Evolutionary conservation across 2,329 filamentous ascomycete genomes (phyloP).

Genomic region (Aspergillus transmontanensis): DNA sequence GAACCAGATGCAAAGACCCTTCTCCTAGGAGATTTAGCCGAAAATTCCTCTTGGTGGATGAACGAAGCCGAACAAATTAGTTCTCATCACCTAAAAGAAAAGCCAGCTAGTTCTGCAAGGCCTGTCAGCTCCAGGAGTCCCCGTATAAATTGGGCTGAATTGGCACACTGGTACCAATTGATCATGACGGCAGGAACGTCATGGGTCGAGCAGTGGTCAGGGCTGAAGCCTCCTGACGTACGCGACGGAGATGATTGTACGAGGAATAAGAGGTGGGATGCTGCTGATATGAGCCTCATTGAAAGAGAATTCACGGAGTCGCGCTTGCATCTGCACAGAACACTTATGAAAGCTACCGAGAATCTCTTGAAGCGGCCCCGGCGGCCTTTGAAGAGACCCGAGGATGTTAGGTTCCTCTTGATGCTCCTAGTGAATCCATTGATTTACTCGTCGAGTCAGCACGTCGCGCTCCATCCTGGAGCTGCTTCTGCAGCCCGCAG

Average conservation of each 20-base stretch:
- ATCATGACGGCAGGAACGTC: constrained; percentile 67
- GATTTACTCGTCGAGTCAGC: constrained; percentile 54
- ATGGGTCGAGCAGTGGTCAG: constrained; percentile 66
- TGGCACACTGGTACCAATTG: constrained; percentile 73
- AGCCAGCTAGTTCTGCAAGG: constrained; percentile 30
- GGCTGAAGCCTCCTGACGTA: constrained; percentile 47
- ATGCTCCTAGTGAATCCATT: constrained; percentile 79
- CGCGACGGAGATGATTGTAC: constrained; percentile 24
- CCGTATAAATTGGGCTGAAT: constrained; percentile 72
- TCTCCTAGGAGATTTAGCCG: constrained; percentile 72
- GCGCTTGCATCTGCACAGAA: constrained; percentile 68
- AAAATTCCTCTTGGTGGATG: constrained; percentile 83
- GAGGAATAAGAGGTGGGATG: constrained; percentile 39
- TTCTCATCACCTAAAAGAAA: constrained; percentile 38
- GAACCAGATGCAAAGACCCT: constrained; percentile 76
- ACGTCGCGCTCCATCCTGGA: constrained; percentile 16
- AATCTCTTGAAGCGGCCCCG: constrained; percentile 78
- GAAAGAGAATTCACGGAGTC: constrained; percentile 61
- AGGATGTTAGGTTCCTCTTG: constrained; percentile 75
- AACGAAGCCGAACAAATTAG: constrained; percentile 54
- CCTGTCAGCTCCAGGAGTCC: constrained; percentile 63
- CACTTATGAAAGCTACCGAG: constrained; percentile 77
- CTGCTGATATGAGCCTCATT: constrained; percentile 49
- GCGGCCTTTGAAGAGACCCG: constrained; percentile 65
- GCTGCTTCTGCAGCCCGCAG: constrained; percentile 24